phyloP scores from a whole-genome alignment of 2,329 filamentous ascomycete genomes.

The Penicillium griseofulvum region DNA sequence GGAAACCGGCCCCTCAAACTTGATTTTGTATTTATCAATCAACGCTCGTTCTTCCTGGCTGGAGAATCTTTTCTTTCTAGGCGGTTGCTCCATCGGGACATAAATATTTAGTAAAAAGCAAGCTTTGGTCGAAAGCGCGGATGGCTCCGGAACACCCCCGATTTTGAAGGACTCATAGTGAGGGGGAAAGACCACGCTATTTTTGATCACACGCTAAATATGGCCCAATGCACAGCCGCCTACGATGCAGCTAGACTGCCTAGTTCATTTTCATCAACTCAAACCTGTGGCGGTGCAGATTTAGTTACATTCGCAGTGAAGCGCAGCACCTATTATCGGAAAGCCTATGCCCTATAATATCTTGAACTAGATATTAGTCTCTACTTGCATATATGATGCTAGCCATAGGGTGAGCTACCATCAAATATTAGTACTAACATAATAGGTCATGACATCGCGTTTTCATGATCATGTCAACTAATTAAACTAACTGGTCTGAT shows the following conservation, averaged over 20 bases:
- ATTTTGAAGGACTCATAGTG: neutral
- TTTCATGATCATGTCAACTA: too few relatives aligned
- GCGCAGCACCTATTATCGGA: neutral
- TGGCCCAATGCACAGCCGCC: neutral
- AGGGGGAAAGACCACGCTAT: neutral
- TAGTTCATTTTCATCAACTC: neutral
- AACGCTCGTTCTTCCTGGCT: neutral
- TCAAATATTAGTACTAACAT: too few relatives aligned
- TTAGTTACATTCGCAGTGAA: neutral
- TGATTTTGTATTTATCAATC: neutral
- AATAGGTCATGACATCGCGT: too few relatives aligned
- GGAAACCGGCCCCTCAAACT: constrained; percentile 10
- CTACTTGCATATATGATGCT: neutral
- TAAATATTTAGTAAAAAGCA: neutral
- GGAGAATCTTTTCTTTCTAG: neutral
- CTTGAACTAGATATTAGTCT: neutral
- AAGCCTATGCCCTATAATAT: neutral
- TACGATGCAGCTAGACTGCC: neutral
- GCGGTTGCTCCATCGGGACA: neutral
- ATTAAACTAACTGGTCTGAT: too few relatives aligned
- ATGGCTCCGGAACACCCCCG: neutral
- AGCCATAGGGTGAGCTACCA: too few relatives aligned
- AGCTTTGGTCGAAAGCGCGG: neutral
- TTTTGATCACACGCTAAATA: neutral
- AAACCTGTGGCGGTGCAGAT: neutral